These are phyloP conservation scores for Suhomyces atakaporum DNA, from an alignment of 1,139 yeast species.

Conservation along the genomic window DNA sequence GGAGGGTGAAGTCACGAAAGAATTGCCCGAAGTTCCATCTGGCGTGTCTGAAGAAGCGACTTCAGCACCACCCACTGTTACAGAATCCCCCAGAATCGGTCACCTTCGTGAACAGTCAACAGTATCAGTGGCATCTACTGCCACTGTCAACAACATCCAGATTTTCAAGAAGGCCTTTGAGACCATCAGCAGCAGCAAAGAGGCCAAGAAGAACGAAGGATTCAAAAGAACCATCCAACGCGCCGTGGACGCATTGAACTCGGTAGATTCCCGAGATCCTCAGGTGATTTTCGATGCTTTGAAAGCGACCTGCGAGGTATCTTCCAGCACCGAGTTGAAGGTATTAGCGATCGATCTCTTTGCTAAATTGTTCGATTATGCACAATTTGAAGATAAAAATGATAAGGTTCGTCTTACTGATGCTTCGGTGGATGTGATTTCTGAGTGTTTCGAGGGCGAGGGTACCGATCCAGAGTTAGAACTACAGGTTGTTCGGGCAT, in stretches of 20 bases:
- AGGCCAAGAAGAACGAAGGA: constrained; percentile 42
- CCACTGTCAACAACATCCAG: constrained; percentile 38
- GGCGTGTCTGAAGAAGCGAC: neutral
- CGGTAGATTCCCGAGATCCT: constrained; percentile 32
- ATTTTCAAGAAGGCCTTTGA: constrained; percentile 46
- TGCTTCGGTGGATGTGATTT: constrained; percentile 81
- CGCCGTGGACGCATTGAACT: constrained; percentile 39
- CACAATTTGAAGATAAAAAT: constrained; percentile 38
- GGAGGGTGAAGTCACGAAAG: neutral
- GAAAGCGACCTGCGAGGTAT: constrained; percentile 40
- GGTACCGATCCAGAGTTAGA: constrained; percentile 88
- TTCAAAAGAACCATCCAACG: constrained; percentile 35
- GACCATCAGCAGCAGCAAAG: constrained; percentile 36
- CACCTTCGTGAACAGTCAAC: constrained; percentile 21
- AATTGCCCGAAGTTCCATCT: neutral
- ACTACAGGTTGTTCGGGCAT: constrained; percentile 87
- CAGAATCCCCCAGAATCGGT: constrained; percentile 7
- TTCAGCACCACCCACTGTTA: constrained; percentile 17
- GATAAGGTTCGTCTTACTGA: constrained; percentile 66
- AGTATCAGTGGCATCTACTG: constrained; percentile 25
- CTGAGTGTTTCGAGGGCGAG: constrained; percentile 88
- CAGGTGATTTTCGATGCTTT: constrained; percentile 42
- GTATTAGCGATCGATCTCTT: constrained; percentile 46
- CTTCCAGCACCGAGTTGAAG: constrained; percentile 33
- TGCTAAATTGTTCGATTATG: constrained; percentile 48